Evolutionary conservation across 805 yeast genomes (phyloP).

Genomic region (Saccharomycopsis fibuligera): DNA sequence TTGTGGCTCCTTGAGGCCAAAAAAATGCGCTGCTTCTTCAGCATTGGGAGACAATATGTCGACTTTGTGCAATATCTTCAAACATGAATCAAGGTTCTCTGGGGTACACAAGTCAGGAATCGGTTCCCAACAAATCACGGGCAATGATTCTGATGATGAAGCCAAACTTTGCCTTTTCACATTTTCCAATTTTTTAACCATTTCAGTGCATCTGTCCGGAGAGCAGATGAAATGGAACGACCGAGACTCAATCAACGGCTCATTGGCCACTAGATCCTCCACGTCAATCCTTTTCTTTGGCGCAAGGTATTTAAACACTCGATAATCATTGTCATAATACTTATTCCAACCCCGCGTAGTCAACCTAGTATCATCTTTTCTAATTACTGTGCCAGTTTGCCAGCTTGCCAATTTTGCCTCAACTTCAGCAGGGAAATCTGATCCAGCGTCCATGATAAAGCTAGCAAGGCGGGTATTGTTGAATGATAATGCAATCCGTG

Average conservation of each 20-base stretch:
- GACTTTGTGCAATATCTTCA: slow-evolving; percentile 36
- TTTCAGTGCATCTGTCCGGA: slow-evolving; percentile 49
- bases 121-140: slow-evolving; percentile 71
- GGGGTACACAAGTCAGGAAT: slow-evolving; percentile 68
- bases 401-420: slow-evolving; percentile 45
- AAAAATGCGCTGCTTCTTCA: slow-evolving; percentile 68
- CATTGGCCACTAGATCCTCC: slow-evolving; percentile 41
- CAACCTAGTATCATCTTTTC: slow-evolving; percentile 44
- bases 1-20: slow-evolving; percentile 42
- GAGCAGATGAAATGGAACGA: slow-evolving; percentile 73
- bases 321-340: slow-evolving; percentile 56
- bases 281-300: slow-evolving; percentile 56
- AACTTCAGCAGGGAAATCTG: slow-evolving; percentile 58
- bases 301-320: slow-evolving; percentile 55
- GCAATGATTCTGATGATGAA: slow-evolving; percentile 28
- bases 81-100: slow-evolving; percentile 37
- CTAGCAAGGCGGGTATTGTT: slow-evolving; percentile 36
- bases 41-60: slow-evolving; percentile 78
- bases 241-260: slow-evolving; percentile 33
- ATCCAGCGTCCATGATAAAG: slow-evolving; percentile 75
- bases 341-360: slow-evolving; percentile 82
- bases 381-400: slow-evolving; percentile 53
- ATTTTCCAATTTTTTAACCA: slow-evolving; percentile 32
- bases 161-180: not conserved
- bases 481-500: slow-evolving; percentile 46